Conservation (phyloP, 2,329 filamentous ascomycete species). For the Escovopsis sp. region DNA sequence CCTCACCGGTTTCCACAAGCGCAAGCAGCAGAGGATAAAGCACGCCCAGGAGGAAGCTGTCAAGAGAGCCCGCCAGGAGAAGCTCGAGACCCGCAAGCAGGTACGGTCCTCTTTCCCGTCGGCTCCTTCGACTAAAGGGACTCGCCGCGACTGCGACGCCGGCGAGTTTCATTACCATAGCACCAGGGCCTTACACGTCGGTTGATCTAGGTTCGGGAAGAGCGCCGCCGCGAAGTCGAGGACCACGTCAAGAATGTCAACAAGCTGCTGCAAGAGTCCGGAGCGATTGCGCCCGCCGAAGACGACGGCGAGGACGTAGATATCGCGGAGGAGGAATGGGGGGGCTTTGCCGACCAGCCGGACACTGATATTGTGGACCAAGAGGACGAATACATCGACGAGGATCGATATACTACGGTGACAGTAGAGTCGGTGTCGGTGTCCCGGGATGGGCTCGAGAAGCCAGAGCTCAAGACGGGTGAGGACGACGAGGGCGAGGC, state of each 20-base stretch:
- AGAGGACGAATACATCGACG: conserved; percentile 90
- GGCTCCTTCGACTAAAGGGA: background rate
- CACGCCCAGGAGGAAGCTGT: conserved; percentile 69
- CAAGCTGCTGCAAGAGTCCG: conserved; percentile 48
- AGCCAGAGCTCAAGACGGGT: conserved; percentile 26
- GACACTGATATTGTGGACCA: conserved; percentile 48
- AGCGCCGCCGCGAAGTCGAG: conserved; percentile 68
- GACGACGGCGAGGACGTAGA: conserved; percentile 19
- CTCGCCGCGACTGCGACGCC: background rate
- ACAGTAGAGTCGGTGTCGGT: conserved; percentile 82
- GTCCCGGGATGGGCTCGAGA: conserved; percentile 56
- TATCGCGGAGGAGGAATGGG: conserved; percentile 42
- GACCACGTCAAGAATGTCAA: conserved; percentile 69
- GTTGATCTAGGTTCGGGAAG: conserved; percentile 57
- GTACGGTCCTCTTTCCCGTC: conserved; percentile 29
- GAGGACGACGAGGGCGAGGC: conserved; percentile 20
- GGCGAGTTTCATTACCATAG: too few species aligned
- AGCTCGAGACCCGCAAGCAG: conserved; percentile 57
- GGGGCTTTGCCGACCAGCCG: conserved; percentile 44
- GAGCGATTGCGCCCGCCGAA: conserved; percentile 18
- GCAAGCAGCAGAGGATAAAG: conserved; percentile 75
- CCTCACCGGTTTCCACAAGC: conserved; percentile 92
- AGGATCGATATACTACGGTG: conserved; percentile 90
- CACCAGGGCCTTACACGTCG: too few species aligned
- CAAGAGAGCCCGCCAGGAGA: conserved; percentile 65